phyloP scores from a whole-genome alignment of 1,284 basidiomycete genomes.

The Trametes versicolor region DNA sequence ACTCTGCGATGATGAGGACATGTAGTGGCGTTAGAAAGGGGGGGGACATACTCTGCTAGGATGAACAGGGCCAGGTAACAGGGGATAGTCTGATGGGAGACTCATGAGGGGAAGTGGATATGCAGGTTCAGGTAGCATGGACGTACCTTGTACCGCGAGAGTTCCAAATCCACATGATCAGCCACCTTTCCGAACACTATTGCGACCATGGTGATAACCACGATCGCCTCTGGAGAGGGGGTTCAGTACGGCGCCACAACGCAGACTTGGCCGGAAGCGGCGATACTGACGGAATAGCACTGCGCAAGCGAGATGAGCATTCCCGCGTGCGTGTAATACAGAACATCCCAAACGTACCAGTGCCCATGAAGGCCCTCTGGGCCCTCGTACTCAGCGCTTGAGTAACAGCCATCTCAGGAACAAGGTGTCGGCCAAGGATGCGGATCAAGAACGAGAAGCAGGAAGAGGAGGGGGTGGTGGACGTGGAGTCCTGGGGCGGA shows the following conservation, averaged over 20 bases:
- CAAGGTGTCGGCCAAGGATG: constrained; percentile 10
- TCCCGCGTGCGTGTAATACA: constrained; percentile 48
- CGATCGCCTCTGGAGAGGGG: constrained; percentile 53
- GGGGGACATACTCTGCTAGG: constrained; percentile 73
- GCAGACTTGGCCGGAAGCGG: background rate
- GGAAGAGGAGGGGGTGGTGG: constrained; percentile 13
- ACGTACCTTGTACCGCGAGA: constrained; percentile 61
- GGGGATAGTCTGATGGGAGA: constrained; percentile 69
- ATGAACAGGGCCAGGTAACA: constrained; percentile 85
- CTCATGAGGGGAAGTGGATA: constrained; percentile 11
- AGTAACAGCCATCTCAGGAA: constrained; percentile 66
- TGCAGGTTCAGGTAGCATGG: background rate
- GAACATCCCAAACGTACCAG: constrained; percentile 41
- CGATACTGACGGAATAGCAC: constrained; percentile 44
- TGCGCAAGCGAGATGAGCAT: constrained; percentile 18
- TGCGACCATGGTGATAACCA: constrained; percentile 57
- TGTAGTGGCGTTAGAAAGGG: background rate
- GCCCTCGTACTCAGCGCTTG: constrained; percentile 71
- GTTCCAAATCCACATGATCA: constrained; percentile 56
- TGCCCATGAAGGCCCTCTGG: constrained; percentile 71
- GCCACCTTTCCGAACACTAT: constrained; percentile 63
- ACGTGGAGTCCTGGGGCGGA: constrained; percentile 25
- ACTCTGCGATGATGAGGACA: constrained; percentile 53
- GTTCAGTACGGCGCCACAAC: constrained; percentile 17
- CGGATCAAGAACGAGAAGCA: constrained; percentile 15